phyloP scores from a whole-genome alignment of 2,329 filamentous ascomycete species.

The Simplicillium sp. region DNA sequence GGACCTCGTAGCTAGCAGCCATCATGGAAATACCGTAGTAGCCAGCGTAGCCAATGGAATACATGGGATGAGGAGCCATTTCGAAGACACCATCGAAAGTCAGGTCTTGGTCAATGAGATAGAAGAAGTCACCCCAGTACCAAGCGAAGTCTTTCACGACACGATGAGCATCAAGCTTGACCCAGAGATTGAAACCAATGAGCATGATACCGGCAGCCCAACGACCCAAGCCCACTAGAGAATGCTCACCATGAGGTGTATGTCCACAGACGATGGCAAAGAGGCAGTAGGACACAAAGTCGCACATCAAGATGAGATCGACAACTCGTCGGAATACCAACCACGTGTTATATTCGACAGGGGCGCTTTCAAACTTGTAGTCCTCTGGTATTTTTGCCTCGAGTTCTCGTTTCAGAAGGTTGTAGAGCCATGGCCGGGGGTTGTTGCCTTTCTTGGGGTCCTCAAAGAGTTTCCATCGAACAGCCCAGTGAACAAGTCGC shows the following conservation, averaged over 20 bases:
- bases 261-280: slow-evolving; percentile 85
- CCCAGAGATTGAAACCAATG: slow-evolving; percentile 94
- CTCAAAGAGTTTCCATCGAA: slow-evolving; percentile 78
- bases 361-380: slow-evolving; percentile 87
- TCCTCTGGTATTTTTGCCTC: slow-evolving; percentile 91
- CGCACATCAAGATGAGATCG: slow-evolving; percentile 96
- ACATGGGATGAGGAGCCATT: slow-evolving; percentile 98
- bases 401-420: slow-evolving; percentile 76
- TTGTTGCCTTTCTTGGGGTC: slow-evolving; percentile 72
- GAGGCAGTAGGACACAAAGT: slow-evolving; percentile 93
- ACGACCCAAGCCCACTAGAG: slow-evolving; percentile 59
- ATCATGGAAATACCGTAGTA: slow-evolving; percentile 98
- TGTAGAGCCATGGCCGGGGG: slow-evolving; percentile 73
- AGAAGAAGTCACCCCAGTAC: slow-evolving; percentile 99
- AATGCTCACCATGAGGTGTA: slow-evolving; percentile 62
- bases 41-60: slow-evolving; percentile 93
- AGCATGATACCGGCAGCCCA: slow-evolving; percentile 72
- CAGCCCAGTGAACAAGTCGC: slow-evolving; percentile 78
- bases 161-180: slow-evolving; percentile 93
- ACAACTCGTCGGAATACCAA: slow-evolving; percentile 90
- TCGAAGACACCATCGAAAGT: slow-evolving; percentile 99
- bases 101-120: slow-evolving; percentile 91
- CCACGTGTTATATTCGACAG: slow-evolving; percentile 99
- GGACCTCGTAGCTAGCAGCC: slow-evolving; percentile 93
- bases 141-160: slow-evolving; percentile 99